A percentile compares a stretch with the other conserved stretches of the same genome.
phyloP scores from a whole-genome alignment of 2,329 filamentous ascomycete species.

The Aspergillus ochraceoroseus region DNA sequence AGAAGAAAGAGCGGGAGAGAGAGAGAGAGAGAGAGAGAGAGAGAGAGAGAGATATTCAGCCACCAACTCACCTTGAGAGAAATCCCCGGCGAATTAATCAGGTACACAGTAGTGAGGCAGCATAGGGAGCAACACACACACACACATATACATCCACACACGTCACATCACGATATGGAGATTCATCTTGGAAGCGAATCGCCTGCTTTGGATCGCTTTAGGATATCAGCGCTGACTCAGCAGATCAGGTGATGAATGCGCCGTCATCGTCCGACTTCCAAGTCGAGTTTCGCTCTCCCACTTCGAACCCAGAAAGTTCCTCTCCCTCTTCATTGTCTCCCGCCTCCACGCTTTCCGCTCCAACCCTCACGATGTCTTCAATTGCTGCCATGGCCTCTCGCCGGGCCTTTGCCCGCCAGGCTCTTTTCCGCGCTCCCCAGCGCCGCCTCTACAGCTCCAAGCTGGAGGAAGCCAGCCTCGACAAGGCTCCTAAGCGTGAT shows the following conservation, averaged over 20 bases:
- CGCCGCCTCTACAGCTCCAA: constrained; percentile 41
- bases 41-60: too few species aligned
- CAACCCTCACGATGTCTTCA: constrained; percentile 37
- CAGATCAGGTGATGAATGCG: constrained; percentile 29
- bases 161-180: constrained; percentile 3
- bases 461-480: constrained; percentile 50
- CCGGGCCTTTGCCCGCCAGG: constrained; percentile 41
- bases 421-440: constrained; percentile 40
- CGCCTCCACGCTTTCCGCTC: constrained; percentile 17
- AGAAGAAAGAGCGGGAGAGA: too few species aligned
- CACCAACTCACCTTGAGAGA: constrained; percentile 16
- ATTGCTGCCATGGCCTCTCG: constrained; percentile 41
- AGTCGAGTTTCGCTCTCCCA: constrained; percentile 25
- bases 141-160: too few species aligned
- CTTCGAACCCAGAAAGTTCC: constrained; percentile 19
- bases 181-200: too few species aligned
- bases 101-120: too few species aligned
- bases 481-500: constrained; percentile 63
- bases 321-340: constrained; percentile 17
- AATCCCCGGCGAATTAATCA: neutral
- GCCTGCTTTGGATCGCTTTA: too few species aligned
- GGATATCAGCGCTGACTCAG: constrained; percentile 20
- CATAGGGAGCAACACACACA: too few species aligned
- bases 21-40: too few species aligned
- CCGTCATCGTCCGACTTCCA: constrained; percentile 33